Conservation (phyloP, 1,139 yeast species). For the Candida frijolesensis region DNA sequence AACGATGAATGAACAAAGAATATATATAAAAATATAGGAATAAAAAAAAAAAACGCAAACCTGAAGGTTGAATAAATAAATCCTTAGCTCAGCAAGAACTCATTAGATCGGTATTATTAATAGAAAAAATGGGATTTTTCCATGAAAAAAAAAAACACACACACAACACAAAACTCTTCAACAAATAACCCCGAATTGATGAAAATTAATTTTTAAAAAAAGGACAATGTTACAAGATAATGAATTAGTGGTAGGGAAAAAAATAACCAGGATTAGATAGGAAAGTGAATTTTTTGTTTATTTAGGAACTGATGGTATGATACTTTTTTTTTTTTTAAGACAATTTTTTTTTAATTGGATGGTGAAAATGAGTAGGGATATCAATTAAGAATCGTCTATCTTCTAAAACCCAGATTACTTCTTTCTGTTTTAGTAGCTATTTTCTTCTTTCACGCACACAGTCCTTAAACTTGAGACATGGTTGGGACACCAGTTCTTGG, state of each 20-base stretch:
- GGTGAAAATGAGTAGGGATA: not conserved
- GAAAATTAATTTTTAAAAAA: not conserved
- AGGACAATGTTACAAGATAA: not conserved
- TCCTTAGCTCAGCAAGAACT: conserved; percentile 4
- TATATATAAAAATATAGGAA: not conserved
- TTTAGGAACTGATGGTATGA: not conserved
- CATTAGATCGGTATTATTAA: not conserved
- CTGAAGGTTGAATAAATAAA: conserved; percentile 1
- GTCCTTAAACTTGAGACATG: conserved; percentile 71
- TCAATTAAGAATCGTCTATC: not conserved
- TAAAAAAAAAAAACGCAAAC: conserved; percentile 1
- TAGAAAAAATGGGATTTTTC: not conserved
- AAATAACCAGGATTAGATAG: not conserved
- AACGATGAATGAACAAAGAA: conserved; percentile 47
- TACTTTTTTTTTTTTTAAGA: not conserved
- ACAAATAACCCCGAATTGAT: not conserved
- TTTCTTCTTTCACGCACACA: not conserved
- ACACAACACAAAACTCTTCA: not conserved
- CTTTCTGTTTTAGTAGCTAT: no score
- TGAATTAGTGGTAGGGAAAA: not conserved
- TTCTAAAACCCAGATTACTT: not conserved
- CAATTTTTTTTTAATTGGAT: not conserved
- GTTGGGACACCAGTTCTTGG: conserved; percentile 87
- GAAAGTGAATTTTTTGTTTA: not conserved
- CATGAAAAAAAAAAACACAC: not conserved